Conservation (phyloP, 179 eudicot species). For the Beta corolliflora region DNA sequence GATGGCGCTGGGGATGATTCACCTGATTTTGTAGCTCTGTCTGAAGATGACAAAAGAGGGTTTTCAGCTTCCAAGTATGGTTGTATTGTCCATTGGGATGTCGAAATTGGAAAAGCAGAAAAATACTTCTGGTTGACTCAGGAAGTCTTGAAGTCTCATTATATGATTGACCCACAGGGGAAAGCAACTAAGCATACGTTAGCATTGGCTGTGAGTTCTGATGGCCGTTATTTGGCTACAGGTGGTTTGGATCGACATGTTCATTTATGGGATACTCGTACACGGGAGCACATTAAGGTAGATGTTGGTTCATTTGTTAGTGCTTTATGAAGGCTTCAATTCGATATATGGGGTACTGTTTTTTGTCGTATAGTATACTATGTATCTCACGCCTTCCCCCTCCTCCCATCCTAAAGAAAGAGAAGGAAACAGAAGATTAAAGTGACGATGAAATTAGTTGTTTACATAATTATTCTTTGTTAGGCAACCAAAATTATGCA, state of each 20-base stretch:
- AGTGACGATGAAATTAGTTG: not conserved
- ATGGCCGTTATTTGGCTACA: constrained; percentile 88
- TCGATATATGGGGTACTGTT: not conserved
- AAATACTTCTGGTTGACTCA: constrained; percentile 80
- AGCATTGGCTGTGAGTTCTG: constrained; percentile 82
- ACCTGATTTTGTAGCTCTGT: constrained; percentile 47
- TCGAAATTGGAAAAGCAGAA: constrained; percentile 71
- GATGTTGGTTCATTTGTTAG: constrained; percentile 1
- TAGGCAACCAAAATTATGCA: not conserved
- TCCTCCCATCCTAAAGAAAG: no score
- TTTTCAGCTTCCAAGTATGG: constrained; percentile 98
- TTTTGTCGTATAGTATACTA: not conserved
- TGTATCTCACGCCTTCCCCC: not conserved
- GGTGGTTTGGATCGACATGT: constrained; percentile 93
- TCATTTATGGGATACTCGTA: constrained; percentile 93
- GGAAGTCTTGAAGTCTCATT: constrained; percentile 71
- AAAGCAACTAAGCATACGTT: constrained; percentile 52
- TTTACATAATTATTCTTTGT: no score
- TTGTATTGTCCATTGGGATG: constrained; percentile 78
- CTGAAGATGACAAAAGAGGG: constrained; percentile 76
- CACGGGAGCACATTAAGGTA: constrained; percentile 83
- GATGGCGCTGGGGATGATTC: no score
- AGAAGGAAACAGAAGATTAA: not conserved
- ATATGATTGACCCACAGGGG: constrained; percentile 61
- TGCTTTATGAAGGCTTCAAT: not conserved